These are phyloP conservation scores for Zymoseptoria tritici DNA, from an alignment of 2,329 filamentous ascomycete species.

Conservation along the genomic window DNA sequence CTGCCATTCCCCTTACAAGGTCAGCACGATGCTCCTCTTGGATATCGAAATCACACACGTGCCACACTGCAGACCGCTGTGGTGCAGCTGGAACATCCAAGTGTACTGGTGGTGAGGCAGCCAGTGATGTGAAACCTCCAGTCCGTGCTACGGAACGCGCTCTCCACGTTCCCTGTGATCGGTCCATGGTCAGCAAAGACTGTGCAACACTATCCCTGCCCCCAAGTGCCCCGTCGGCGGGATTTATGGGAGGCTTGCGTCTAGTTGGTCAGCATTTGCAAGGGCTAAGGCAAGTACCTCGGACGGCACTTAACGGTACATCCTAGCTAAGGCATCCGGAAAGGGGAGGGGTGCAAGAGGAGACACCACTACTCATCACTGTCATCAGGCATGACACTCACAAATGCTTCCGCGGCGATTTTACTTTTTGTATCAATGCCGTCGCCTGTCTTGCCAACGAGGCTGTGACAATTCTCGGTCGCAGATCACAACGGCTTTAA, in stretches of 20 bases:
- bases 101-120: background rate
- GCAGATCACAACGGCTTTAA: background rate
- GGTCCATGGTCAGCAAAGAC: background rate
- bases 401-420: background rate
- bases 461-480: background rate
- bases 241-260: too few relatives aligned
- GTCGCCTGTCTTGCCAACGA: background rate
- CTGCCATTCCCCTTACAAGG: too few relatives aligned
- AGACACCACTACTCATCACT: too few relatives aligned
- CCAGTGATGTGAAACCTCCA: background rate
- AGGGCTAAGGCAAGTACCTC: background rate
- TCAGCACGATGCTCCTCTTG: background rate
- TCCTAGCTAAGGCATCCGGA: background rate
- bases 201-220: background rate
- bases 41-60: too few relatives aligned
- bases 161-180: background rate
- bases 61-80: background rate
- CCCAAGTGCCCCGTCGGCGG: too few relatives aligned
- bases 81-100: background rate
- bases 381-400: background rate
- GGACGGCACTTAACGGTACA: background rate
- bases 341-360: background rate
- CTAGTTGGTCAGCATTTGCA: background rate
- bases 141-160: background rate
- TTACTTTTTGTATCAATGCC: background rate